These are phyloP conservation scores for Spatholobus suberectus DNA, from an alignment of 306 rosid genomes.

Conservation along the genomic window DNA sequence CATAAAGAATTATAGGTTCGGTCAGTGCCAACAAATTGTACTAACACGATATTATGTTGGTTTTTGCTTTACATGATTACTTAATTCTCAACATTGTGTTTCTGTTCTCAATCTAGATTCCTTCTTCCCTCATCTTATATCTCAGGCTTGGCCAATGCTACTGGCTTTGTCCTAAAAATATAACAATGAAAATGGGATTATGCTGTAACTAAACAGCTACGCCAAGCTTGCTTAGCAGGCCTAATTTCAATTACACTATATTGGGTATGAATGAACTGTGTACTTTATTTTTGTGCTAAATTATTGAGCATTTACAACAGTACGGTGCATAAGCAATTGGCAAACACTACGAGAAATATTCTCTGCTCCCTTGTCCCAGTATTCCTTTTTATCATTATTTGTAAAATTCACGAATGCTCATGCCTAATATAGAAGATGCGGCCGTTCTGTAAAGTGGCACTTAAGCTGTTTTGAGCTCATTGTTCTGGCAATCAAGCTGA, in stretches of 20 bases:
- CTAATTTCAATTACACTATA: not conserved
- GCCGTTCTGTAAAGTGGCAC: constrained; percentile 14
- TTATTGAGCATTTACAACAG: not conserved
- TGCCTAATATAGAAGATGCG: not conserved
- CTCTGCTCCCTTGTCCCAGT: not conserved
- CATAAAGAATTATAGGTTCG: constrained; percentile 40
- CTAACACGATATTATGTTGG: constrained; percentile 47
- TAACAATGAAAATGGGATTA: constrained; percentile 19
- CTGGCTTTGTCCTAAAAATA: constrained; percentile 2
- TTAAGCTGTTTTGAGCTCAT: not conserved
- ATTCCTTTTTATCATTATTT: constrained; percentile 10
- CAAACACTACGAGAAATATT: not conserved
- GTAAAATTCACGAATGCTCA: not conserved
- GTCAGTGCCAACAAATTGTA: constrained; percentile 51
- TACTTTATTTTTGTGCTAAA: too few species aligned
- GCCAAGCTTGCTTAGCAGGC: constrained; percentile 10
- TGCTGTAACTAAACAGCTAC: not conserved
- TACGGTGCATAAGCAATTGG: not conserved
- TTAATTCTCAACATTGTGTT: constrained; percentile 32
- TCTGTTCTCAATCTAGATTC: constrained; percentile 41
- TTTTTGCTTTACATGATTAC: constrained; percentile 42
- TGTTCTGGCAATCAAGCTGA: not conserved
- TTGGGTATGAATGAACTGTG: not conserved
- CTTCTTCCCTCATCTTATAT: constrained; percentile 26
- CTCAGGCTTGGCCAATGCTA: constrained; percentile 14